Evolutionary conservation across 257 asterid genomes (phyloP), one percentile per base, ranked within the genome.

Genomic region (Osmanthus fragrans): DNA sequence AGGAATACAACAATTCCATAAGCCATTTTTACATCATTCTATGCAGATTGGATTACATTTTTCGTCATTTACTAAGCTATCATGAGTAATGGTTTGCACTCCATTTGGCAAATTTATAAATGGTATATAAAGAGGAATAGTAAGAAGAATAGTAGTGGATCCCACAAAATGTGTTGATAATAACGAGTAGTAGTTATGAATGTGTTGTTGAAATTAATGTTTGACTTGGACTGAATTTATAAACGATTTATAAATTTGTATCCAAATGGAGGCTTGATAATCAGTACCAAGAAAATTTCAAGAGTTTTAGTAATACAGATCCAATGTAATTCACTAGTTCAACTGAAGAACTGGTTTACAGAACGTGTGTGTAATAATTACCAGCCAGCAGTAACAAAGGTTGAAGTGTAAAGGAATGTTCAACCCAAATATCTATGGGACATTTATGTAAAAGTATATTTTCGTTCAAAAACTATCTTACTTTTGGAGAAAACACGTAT

Each of bases 11-110:
- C 19, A 77, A 11, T 13, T 30, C 19, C 60, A 77, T 80, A 71
- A 85, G 80, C 47, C 74, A 73, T 74, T 51, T 54, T 40, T 60
- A 76, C 68, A 37, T 72, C 25, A 58, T 21, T 27, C 64, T 75
- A 40, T 11, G 56, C 33, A 4, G n/a, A 72, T 65, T 65, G 42
- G 18, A 40, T 29, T 37, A 60, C 27, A 65, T 32, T 33, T 6
- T 13, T 21, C 15, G 7, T 54, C 75, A 18, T 63, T n/a, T 25
- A 37, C 71, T 39, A 69, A 76, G 45, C 32, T 34, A 27, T 40
- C 54, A 54, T 21, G 23, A 67, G 36, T 40, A 36, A 72, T 29
- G 7, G 19, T 63, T 27, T 42, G 15, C 49, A 42, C 15, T 11
- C 49, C 0, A 11, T 40, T 40, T 10, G 16, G 49, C 49, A 42